Evolutionary conservation across 2,329 filamentous ascomycete species (phyloP).

Genomic region (Epichloe glyceriae): DNA sequence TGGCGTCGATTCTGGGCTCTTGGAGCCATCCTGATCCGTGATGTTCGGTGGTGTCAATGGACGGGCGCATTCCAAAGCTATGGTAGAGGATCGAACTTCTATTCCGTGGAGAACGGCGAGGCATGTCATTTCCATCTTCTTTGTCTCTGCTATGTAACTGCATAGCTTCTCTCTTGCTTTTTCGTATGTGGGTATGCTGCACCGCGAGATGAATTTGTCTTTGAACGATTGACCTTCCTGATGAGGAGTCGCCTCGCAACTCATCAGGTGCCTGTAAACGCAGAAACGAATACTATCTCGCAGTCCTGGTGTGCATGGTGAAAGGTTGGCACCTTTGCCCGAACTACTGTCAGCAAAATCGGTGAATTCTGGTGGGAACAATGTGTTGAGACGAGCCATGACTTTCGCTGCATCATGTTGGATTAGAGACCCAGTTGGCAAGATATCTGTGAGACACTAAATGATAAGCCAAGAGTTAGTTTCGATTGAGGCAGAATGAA

Average conservation of each 20-base stretch:
- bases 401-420: slow-evolving; percentile 11
- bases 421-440: slow-evolving; percentile 1
- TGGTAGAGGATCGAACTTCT: slow-evolving; percentile 3
- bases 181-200: slow-evolving; percentile 18
- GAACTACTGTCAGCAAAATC: slow-evolving; percentile 8
- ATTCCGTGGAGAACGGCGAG: slow-evolving; percentile 12
- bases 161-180: slow-evolving; percentile 16
- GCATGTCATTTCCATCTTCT: slow-evolving; percentile 21
- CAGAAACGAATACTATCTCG: slow-evolving; percentile 23
- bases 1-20: slow-evolving; percentile 3
- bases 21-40: slow-evolving; percentile 6
- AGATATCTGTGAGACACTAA: slow-evolving; percentile 2
- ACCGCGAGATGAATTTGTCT: slow-evolving; percentile 21
- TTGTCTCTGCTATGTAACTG: slow-evolving; percentile 20
- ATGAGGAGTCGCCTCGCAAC: slow-evolving; percentile 9
- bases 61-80: background rate
- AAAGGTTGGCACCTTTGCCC: slow-evolving; percentile 13
- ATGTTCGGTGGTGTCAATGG: slow-evolving; percentile 6
- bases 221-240: slow-evolving; percentile 14
- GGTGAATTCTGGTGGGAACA: slow-evolving; percentile 18
- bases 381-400: slow-evolving; percentile 23
- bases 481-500: background rate
- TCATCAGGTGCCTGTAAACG: slow-evolving; percentile 22
- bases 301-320: slow-evolving; percentile 18
- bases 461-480: background rate